phyloP scores from a whole-genome alignment of 371 early-diverging fungal genomes.

The Mucor lusitanicus region DNA sequence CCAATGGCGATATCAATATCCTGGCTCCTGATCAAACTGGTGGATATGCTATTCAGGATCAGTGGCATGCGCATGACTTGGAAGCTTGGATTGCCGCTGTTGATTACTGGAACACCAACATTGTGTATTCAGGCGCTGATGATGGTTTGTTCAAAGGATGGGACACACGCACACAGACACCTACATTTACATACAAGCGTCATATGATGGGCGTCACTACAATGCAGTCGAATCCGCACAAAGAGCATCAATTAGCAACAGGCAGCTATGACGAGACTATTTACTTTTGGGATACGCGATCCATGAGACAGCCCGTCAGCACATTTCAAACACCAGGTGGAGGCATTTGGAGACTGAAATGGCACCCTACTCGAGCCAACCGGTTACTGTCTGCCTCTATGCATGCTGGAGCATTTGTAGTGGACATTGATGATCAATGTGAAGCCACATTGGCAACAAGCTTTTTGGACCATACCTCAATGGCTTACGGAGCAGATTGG shows the following conservation, averaged over 20 bases:
- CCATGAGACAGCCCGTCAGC: conserved; percentile 71
- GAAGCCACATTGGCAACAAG: conserved; percentile 17
- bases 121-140: conserved; percentile 78
- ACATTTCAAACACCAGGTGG: conserved; percentile 73
- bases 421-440: conserved; percentile 17
- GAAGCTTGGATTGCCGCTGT: conserved; percentile 94
- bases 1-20: conserved; percentile 65
- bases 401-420: conserved; percentile 68
- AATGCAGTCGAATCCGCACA: conserved; percentile 79
- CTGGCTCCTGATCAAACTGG: conserved; percentile 37
- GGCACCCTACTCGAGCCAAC: conserved; percentile 77
- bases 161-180: conserved; percentile 66
- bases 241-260: conserved; percentile 75
- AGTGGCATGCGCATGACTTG: conserved; percentile 84
- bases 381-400: conserved; percentile 85
- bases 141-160: conserved; percentile 84
- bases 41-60: conserved; percentile 30
- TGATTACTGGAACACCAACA: conserved; percentile 72
- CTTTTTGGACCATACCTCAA: conserved; percentile 78
- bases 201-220: conserved; percentile 85
- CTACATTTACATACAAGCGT: conserved; percentile 36
- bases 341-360: conserved; percentile 93
- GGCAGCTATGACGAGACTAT: conserved; percentile 91
- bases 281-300: conserved; percentile 87
- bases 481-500: conserved; percentile 96